A percentile compares a stretch with the other conserved stretches of the same genome.
phyloP scores from a whole-genome alignment of 2,329 filamentous ascomycete genomes.

The Epichloe gansuensis region DNA sequence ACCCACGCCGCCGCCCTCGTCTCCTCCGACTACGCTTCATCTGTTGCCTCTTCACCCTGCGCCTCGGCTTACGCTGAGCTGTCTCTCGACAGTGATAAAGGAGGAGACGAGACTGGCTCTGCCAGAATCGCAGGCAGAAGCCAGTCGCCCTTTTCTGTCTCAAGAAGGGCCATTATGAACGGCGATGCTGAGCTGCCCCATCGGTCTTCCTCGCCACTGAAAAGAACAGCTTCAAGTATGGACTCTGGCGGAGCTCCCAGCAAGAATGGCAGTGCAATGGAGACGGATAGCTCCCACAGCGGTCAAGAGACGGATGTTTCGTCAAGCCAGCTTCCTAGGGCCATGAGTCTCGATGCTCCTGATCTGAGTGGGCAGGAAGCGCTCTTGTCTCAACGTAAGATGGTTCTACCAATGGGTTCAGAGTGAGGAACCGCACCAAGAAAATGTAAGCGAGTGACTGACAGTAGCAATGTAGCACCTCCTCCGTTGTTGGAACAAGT shows the following conservation, averaged over 20 bases:
- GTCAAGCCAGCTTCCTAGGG: conserved; percentile 18
- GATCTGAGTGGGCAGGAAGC: conserved; percentile 12
- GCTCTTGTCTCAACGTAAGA: conserved; percentile 4
- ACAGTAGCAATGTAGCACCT: conserved; percentile 11
- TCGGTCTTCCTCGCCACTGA: conserved; percentile 51
- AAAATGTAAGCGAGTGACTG: neutral
- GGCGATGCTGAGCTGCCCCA: conserved; percentile 44
- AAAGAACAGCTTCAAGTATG: conserved; percentile 51
- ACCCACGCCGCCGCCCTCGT: conserved; percentile 28
- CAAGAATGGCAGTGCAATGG: conserved; percentile 28
- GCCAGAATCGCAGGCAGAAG: conserved; percentile 28
- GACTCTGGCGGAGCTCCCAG: conserved; percentile 33
- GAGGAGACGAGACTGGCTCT: conserved; percentile 32
- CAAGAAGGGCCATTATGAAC: conserved; percentile 45
- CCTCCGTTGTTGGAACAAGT: conserved; percentile 49
- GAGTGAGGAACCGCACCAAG: neutral
- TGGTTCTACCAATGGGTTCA: neutral
- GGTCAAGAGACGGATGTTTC: conserved; percentile 10
- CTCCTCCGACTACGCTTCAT: conserved; percentile 38
- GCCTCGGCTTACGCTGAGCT: conserved; percentile 42
- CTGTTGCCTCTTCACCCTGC: conserved; percentile 44
- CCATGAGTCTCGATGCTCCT: conserved; percentile 29
- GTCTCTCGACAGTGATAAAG: conserved; percentile 42
- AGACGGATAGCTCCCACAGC: conserved; percentile 26
- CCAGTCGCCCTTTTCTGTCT: conserved; percentile 39